These are phyloP conservation scores for Hemileccinum rubropunctum DNA, from an alignment of 768 basidiomycete species.

Conservation along the genomic window DNA sequence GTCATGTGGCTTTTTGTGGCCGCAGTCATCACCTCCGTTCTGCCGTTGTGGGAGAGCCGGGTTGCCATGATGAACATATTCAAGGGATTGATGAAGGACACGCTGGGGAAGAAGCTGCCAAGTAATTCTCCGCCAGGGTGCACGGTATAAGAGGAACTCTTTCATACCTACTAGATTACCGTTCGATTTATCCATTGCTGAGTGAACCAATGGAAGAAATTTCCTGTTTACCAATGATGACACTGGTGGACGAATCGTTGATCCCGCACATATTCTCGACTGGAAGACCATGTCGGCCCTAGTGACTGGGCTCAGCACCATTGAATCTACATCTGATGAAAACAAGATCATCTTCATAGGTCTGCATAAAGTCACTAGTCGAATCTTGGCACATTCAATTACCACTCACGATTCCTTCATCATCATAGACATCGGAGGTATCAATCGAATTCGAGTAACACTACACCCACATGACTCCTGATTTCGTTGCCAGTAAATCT, in stretches of 20 bases:
- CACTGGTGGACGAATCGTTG: too few species aligned
- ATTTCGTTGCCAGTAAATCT: conserved; percentile 41
- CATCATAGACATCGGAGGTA: conserved; percentile 41
- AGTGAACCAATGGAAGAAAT: too few species aligned
- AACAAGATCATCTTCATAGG: conserved; percentile 36
- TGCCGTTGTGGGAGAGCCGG: conserved; percentile 19
- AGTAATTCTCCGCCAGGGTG: not conserved
- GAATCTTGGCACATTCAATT: not conserved
- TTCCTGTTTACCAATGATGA: too few species aligned
- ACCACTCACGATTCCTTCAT: not conserved
- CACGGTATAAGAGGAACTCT: not conserved
- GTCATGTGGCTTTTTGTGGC: conserved; percentile 18
- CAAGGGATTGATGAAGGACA: conserved; percentile 7
- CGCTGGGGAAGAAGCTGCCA: not conserved
- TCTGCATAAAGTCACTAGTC: not conserved
- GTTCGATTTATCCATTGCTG: too few species aligned
- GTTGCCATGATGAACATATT: conserved; percentile 10
- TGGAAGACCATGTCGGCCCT: conserved; percentile 4
- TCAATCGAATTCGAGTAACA: not conserved
- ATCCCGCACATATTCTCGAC: too few species aligned
- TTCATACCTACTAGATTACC: too few species aligned
- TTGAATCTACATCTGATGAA: not conserved
- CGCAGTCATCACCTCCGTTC: conserved; percentile 13
- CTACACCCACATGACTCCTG: too few species aligned
- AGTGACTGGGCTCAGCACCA: not conserved